Conservation (phyloP, 441 rosid genomes). For the Populus tomentosa region DNA sequence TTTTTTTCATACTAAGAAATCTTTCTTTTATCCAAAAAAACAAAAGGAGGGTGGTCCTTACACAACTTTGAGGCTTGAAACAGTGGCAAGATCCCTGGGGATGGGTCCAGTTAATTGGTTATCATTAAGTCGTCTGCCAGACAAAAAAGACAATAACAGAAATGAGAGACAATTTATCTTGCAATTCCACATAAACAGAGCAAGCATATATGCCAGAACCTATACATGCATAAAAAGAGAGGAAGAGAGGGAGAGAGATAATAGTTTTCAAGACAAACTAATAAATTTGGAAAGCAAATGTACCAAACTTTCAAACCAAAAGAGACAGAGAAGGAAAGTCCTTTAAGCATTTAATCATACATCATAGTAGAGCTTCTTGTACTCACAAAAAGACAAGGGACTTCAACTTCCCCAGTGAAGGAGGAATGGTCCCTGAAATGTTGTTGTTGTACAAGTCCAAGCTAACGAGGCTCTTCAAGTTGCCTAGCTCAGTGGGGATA, state of each 20-base stretch:
- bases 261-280: not conserved
- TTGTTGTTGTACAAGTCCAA: conserved; percentile 91
- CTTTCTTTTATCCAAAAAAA: not conserved
- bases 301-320: not conserved
- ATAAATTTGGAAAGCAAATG: conserved; percentile 1
- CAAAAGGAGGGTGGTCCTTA: conserved; percentile 36
- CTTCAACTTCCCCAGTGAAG: conserved; percentile 69
- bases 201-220: not conserved
- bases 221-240: too few relatives aligned
- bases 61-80: conserved; percentile 92
- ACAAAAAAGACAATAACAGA: conserved; percentile 22
- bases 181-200: not conserved
- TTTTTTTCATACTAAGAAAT: not conserved
- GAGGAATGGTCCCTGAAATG: conserved; percentile 72
- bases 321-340: not conserved
- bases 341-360: not conserved
- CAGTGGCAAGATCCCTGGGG: conserved; percentile 63
- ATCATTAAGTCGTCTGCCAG: conserved; percentile 82
- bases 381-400: conserved; percentile 94
- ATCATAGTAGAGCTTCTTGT: not conserved
- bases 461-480: conserved; percentile 81
- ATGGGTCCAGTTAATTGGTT: conserved; percentile 75
- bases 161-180: not conserved
- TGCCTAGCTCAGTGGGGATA: conserved; percentile 76
- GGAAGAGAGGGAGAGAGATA: not conserved